Base-by-base conservation (phyloP, 2,329 filamentous ascomycete species). In the Coniochaeta ligniaria region DNA sequence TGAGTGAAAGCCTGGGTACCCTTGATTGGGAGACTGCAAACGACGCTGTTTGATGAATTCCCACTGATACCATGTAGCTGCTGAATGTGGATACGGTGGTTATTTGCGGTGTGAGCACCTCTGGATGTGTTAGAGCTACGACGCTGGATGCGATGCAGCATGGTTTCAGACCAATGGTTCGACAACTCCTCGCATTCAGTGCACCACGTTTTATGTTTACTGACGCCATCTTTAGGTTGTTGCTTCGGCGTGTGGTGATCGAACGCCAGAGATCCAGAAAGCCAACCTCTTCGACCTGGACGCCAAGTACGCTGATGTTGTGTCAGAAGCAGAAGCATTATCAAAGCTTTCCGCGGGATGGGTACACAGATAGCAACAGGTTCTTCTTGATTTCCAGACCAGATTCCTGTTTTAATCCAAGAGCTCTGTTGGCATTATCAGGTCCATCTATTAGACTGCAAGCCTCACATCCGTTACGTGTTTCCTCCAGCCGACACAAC, bases 61-160 rank as follows among this genome's bases (percentile, higher is more conserved):
- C n/a, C n/a, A n/a, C n/a, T n/a, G n/a, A n/a, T n/a, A n/a, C n/a
- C n/a, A n/a, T n/a, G 41, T 69, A 71, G 33, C 61, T 75, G 9
- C 66, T 72, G 59, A 69, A 68, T 24, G 67, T 76, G 17, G 75
- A 78, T 60, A 77, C 75, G n/a, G 64, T 78, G 20, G 75, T 79
- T 6, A 71, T 80, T n/a, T 78, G 77, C 63, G 77, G 77, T n/a
- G 76, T 80, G 45, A 77, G 75, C 65, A 79, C 76, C n/a, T 75
- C 72, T 61, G 77, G 77, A 2, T 78, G 77, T 64, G 77, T 79
- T 57, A 68, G 78, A 59, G 76, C 76, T 3, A 75, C 70, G 22
- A 73, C 75, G 8, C 63, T 79, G 60, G 77, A 80, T 62, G 72
- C 75, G 7, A 75, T 79, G 55, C 75, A 50, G 16, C 45, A 50